These are phyloP conservation scores for Hypericum perforatum DNA, from an alignment of 345 rosid species.

Conservation along the genomic window DNA sequence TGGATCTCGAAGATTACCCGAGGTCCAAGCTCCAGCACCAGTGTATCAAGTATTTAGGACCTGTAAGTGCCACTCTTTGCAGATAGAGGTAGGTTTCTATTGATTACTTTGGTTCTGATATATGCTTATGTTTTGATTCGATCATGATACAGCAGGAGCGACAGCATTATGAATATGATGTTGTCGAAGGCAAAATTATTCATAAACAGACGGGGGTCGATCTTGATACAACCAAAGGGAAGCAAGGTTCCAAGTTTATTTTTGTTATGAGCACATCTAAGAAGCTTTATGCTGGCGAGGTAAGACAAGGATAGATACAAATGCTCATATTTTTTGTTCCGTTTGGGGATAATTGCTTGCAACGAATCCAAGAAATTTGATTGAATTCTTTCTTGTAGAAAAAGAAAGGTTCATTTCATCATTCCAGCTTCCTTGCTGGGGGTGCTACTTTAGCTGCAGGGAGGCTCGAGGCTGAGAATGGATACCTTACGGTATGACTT, in stretches of 20 bases:
- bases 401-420: slow-evolving; percentile 87
- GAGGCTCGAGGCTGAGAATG: slow-evolving; percentile 56
- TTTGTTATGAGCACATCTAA: slow-evolving; percentile 27
- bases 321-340: not conserved
- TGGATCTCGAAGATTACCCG: too few relatives aligned
- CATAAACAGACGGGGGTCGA: slow-evolving; percentile 21
- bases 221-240: slow-evolving; percentile 20
- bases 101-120: too few relatives aligned
- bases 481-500: slow-evolving; percentile 56
- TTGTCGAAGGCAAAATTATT: slow-evolving; percentile 18
- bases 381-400: slow-evolving; percentile 33
- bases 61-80: too few relatives aligned
- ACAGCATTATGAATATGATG: slow-evolving; percentile 17
- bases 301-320: slow-evolving; percentile 5
- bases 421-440: slow-evolving; percentile 94
- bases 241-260: slow-evolving; percentile 23
- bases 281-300: slow-evolving; percentile 31
- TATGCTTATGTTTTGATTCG: too few relatives aligned
- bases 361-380: not conserved
- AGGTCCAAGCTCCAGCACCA: too few relatives aligned
- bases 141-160: slow-evolving; percentile 20
- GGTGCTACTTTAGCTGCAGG: slow-evolving; percentile 92
- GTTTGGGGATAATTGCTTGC: not conserved
- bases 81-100: too few relatives aligned
- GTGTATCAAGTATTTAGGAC: too few relatives aligned